phyloP scores from a whole-genome alignment of 441 rosid species.

The Corymbia calophylla region DNA sequence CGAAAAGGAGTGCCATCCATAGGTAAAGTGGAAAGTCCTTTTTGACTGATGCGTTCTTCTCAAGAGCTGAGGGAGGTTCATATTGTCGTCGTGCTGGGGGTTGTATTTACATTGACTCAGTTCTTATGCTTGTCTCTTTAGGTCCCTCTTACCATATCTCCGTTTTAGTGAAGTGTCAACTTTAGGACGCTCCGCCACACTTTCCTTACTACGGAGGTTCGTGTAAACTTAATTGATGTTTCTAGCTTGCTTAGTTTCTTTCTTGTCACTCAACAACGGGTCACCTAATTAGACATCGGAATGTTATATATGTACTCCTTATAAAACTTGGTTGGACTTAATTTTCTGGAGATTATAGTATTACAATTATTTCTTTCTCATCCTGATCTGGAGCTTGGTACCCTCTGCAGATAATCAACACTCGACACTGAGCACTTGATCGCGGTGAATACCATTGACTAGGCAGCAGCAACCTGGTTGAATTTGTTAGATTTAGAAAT shows the following conservation, averaged over 20 bases:
- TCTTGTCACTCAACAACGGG: background rate
- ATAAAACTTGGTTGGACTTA: background rate
- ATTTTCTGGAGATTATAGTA: background rate
- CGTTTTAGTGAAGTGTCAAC: background rate
- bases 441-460: background rate
- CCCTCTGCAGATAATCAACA: background rate
- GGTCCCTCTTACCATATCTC: background rate
- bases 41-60: background rate
- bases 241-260: background rate
- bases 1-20: background rate
- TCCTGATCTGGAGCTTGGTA: background rate
- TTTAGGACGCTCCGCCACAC: background rate
- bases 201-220: background rate
- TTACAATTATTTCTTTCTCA: background rate
- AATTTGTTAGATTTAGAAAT: background rate
- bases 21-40: background rate
- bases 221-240: background rate
- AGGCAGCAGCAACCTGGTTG: background rate
- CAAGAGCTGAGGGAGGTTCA: background rate
- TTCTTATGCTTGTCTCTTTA: background rate
- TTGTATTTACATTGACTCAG: background rate
- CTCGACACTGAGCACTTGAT: background rate
- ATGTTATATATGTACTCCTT: background rate
- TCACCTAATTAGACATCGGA: background rate
- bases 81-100: background rate